These are phyloP conservation scores for Beauveria brongniartii DNA, from an alignment of 2,329 filamentous ascomycete species.

Conservation along the genomic window DNA sequence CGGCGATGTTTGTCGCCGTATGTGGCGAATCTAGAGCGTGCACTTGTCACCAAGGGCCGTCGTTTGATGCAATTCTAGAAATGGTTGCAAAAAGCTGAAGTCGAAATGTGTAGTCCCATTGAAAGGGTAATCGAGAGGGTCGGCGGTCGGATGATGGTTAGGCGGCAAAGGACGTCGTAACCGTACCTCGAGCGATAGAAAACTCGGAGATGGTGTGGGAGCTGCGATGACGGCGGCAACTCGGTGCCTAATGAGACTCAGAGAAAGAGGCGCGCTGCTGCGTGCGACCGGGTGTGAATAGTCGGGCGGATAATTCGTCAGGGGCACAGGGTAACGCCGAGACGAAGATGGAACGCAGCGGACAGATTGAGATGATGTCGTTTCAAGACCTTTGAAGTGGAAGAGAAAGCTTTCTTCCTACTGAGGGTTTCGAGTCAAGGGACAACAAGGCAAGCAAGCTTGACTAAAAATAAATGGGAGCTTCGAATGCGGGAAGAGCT, in stretches of 20 bases:
- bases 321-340: no score
- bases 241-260: conserved; percentile 9
- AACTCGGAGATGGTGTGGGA: conserved; percentile 1
- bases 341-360: no score
- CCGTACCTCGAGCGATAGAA: background rate
- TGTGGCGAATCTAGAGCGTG: background rate
- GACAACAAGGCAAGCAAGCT: background rate
- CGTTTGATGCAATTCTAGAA: background rate
- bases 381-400: no score
- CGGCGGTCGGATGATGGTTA: background rate
- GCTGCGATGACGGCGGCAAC: conserved; percentile 11
- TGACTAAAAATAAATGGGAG: background rate
- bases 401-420: no score
- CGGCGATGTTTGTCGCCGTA: background rate
- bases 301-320: no score
- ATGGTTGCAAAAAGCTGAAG: background rate
- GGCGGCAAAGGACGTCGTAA: conserved; percentile 10
- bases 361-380: no score
- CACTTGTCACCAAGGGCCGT: background rate
- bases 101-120: background rate
- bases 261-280: background rate
- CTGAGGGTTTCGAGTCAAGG: background rate
- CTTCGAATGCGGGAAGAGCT: background rate
- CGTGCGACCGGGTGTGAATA: no score
- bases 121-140: background rate